phyloP scores from a whole-genome alignment of 1,284 basidiomycete genomes.

The Coniferiporia sulphurascens region DNA sequence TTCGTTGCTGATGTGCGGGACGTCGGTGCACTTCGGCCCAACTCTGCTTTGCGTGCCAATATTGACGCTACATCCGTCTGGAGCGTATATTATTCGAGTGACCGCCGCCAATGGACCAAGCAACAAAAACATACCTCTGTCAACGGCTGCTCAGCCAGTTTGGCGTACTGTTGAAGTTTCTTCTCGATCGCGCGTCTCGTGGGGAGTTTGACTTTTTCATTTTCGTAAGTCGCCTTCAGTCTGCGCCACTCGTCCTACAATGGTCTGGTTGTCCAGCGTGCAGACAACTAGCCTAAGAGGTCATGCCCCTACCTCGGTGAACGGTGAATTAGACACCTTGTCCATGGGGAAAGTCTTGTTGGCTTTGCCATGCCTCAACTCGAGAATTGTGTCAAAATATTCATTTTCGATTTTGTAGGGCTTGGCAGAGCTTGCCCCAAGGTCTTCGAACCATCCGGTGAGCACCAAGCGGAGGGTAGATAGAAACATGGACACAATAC shows the following conservation, averaged over 20 bases:
- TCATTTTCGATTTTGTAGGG: slow-evolving; percentile 74
- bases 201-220: slow-evolving; percentile 61
- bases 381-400: slow-evolving; percentile 55
- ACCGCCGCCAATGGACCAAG: not conserved
- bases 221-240: slow-evolving; percentile 41
- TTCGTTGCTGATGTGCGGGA: slow-evolving; percentile 37
- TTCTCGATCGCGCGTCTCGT: slow-evolving; percentile 59
- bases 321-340: slow-evolving; percentile 70
- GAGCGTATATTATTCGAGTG: not conserved
- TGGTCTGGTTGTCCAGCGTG: not conserved
- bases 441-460: slow-evolving; percentile 31
- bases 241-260: slow-evolving; percentile 77
- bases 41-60: slow-evolving; percentile 59
- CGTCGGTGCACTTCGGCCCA: slow-evolving; percentile 34
- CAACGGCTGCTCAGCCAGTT: slow-evolving; percentile 53
- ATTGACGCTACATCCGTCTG: slow-evolving; percentile 69
- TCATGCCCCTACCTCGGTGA: slow-evolving; percentile 46
- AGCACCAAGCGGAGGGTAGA: slow-evolving; percentile 15
- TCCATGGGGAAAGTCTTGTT: slow-evolving; percentile 64
- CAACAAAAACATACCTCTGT: slow-evolving; percentile 59
- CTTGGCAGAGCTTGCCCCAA: slow-evolving; percentile 48
- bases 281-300: slow-evolving; percentile 3
- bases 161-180: slow-evolving; percentile 58
- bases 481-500: slow-evolving; percentile 27
- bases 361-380: slow-evolving; percentile 68